A percentile compares a stretch with the other conserved stretches of the same genome.
phyloP scores from a whole-genome alignment of 169 alveolate species.

The Eimeria necatrix region DNA sequence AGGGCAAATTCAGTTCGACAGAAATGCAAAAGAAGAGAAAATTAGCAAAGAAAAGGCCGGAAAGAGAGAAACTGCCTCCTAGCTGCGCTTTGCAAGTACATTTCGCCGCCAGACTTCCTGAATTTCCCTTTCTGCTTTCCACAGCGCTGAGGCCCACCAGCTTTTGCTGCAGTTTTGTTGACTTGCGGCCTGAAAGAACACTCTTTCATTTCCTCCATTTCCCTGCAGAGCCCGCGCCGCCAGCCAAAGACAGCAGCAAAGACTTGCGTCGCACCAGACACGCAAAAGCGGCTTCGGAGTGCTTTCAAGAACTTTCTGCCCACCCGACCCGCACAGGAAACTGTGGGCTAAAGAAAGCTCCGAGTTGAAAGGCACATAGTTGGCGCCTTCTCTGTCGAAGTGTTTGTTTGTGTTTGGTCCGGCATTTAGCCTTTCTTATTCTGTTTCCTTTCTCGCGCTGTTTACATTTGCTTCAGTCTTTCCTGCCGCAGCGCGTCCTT shows the following conservation, averaged over 20 bases:
- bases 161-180: not conserved
- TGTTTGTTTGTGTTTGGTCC: not conserved
- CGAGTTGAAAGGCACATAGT: too few relatives aligned
- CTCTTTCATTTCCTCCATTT: constrained; percentile 38
- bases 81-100: too few relatives aligned
- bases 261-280: too few relatives aligned
- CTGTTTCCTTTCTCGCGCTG: not conserved
- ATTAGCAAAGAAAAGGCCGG: not conserved
- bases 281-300: too few relatives aligned
- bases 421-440: not conserved
- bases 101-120: too few relatives aligned
- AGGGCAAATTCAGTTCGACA: not conserved
- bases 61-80: too few relatives aligned
- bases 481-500: constrained; percentile 37
- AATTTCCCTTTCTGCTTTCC: too few relatives aligned
- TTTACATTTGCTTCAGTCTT: constrained; percentile 5
- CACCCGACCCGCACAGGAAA: too few relatives aligned
- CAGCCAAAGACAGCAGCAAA: not conserved
- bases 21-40: not conserved
- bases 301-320: too few relatives aligned
- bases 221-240: not conserved
- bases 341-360: too few relatives aligned
- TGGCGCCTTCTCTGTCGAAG: not conserved
- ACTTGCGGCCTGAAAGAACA: constrained; percentile 46
- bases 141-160: too few relatives aligned